These are phyloP conservation scores for Backusella luteola DNA, from an alignment of 192 early-diverging fungal species.

Conservation along the genomic window DNA sequence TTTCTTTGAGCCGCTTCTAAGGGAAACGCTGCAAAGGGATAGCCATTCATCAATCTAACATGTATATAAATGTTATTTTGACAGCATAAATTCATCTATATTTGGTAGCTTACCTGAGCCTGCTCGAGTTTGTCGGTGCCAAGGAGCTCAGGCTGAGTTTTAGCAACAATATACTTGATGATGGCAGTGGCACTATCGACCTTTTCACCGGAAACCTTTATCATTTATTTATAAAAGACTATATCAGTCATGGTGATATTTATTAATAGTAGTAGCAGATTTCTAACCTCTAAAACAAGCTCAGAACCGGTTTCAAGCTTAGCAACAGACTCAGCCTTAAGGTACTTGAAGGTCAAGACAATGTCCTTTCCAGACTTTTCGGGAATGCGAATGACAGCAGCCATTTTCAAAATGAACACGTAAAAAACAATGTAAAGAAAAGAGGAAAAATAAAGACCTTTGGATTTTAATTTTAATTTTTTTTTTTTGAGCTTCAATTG, in stretches of 20 bases:
- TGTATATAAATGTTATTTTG: background rate
- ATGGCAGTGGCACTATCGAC: slow-evolving; percentile 22
- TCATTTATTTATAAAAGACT: background rate
- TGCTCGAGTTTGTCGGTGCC: slow-evolving; percentile 24
- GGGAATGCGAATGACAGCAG: slow-evolving; percentile 21
- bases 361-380: slow-evolving; percentile 28
- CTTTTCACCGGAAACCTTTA: slow-evolving; percentile 11
- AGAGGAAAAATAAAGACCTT: background rate
- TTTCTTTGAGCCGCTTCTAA: slow-evolving; percentile 29
- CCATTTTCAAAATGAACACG: slow-evolving; percentile 10
- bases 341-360: slow-evolving; percentile 13
- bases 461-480: too few relatives aligned
- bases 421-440: background rate
- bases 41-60: slow-evolving; percentile 36
- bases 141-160: slow-evolving; percentile 24
- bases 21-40: slow-evolving; percentile 5
- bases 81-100: background rate
- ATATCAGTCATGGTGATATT: too few relatives aligned
- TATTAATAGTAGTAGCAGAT: background rate
- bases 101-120: slow-evolving; percentile 16
- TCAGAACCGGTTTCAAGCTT: slow-evolving; percentile 21
- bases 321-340: background rate
- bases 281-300: slow-evolving; percentile 18
- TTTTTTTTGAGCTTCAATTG: too few relatives aligned
- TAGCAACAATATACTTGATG: slow-evolving; percentile 25